Percentiles rank a stretch among this genome's conserved stretches.
These are phyloP conservation scores for Tetracentron sinense DNA, from an alignment of 164 flowering plant species.

Conservation along the genomic window DNA sequence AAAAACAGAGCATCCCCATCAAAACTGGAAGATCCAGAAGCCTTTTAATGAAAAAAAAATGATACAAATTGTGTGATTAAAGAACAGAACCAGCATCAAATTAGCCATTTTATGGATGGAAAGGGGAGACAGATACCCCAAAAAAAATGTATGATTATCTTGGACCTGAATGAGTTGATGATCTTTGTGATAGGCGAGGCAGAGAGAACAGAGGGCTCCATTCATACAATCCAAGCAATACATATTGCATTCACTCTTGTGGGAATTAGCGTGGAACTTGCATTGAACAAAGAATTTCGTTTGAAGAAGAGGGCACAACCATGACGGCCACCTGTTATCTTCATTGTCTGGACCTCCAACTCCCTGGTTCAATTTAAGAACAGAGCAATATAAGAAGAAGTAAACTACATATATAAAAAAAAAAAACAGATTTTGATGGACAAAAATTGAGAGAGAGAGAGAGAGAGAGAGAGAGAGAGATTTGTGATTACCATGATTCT, in stretches of 20 bases:
- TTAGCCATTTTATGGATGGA: neutral
- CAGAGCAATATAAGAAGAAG: neutral
- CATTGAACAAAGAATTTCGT: constrained; percentile 80
- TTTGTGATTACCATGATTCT: constrained; percentile 61
- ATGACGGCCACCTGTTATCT: constrained; percentile 80
- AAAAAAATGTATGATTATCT: neutral
- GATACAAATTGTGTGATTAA: no score
- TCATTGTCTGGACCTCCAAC: constrained; percentile 72
- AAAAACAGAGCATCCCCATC: constrained; percentile 9
- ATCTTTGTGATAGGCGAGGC: constrained; percentile 64
- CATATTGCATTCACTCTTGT: constrained; percentile 95
- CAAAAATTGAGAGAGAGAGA: neutral
- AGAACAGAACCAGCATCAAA: no score
- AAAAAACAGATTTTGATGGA: neutral
- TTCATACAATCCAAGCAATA: constrained; percentile 88
- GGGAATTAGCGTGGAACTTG: constrained; percentile 72
- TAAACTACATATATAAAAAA: neutral
- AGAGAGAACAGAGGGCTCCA: constrained; percentile 86
- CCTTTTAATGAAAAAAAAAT: neutral
- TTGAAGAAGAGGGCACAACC: constrained; percentile 69
- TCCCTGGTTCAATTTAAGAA: constrained; percentile 34
- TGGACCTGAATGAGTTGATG: constrained; percentile 90
- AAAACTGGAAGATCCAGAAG: neutral
- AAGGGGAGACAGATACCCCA: neutral
- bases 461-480: neutral